A percentile compares a stretch with the other conserved stretches of the same genome.
These are phyloP conservation scores for Saccharomyces hybrid DNA, from an alignment of 1,139 yeast species.

Conservation along the genomic window DNA sequence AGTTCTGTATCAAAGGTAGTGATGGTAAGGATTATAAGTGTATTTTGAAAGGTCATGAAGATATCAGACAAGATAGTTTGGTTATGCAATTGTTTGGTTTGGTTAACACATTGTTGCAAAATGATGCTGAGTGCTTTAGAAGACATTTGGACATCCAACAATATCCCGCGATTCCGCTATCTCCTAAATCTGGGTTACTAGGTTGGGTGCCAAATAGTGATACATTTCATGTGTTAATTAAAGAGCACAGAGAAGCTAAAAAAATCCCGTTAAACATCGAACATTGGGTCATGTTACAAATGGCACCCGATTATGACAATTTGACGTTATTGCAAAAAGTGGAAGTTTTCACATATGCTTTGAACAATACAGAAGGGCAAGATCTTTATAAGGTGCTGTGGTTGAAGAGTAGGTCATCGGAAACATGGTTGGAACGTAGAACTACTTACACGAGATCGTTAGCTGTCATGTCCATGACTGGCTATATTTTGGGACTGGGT, in stretches of 20 bases:
- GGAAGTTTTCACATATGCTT: constrained; percentile 91
- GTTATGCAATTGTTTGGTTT: constrained; percentile 97
- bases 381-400: constrained; percentile 92
- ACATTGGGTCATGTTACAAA: constrained; percentile 90
- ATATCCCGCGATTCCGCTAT: constrained; percentile 86
- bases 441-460: constrained; percentile 91
- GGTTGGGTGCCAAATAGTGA: constrained; percentile 98
- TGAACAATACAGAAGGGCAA: constrained; percentile 93
- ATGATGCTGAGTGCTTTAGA: constrained; percentile 93
- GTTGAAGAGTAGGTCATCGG: constrained; percentile 93
- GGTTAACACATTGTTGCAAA: constrained; percentile 79
- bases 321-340: constrained; percentile 84
- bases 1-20: constrained; percentile 68
- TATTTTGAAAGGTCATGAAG: constrained; percentile 90
- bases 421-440: constrained; percentile 95
- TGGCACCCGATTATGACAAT: constrained; percentile 96
- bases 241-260: constrained; percentile 87
- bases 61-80: constrained; percentile 91
- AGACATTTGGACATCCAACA: constrained; percentile 89
- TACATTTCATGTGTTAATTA: constrained; percentile 86
- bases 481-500: constrained; percentile 91
- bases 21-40: constrained; percentile 88
- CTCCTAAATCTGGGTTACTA: constrained; percentile 92
- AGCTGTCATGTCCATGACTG: constrained; percentile 98
- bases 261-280: constrained; percentile 86